Conservation (phyloP, 805 yeast species). For the Kazachstania kunashirensis region DNA sequence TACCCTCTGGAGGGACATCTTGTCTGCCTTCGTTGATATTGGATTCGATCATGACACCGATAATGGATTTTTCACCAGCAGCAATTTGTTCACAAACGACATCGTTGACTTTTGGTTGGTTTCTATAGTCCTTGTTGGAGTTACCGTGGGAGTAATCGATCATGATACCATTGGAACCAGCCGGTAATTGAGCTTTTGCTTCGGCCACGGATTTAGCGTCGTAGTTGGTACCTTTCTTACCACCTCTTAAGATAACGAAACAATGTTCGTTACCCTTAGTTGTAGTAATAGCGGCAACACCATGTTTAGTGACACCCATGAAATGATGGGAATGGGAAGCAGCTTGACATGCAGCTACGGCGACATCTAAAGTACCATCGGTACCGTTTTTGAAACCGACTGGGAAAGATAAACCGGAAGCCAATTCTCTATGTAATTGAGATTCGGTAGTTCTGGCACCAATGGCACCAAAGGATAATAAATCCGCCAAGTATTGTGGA, state of each 20-base stretch:
- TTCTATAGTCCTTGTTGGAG: conserved; percentile 85
- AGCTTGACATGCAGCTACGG: conserved; percentile 88
- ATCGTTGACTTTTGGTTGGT: conserved; percentile 88
- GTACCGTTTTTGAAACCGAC: conserved; percentile 98
- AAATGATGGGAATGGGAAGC: conserved; percentile 90
- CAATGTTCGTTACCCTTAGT: conserved; percentile 93
- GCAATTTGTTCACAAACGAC: conserved; percentile 75
- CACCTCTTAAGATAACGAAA: conserved; percentile 93
- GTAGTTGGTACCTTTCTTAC: conserved; percentile 87
- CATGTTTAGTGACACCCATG: conserved; percentile 95
- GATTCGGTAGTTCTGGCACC: conserved; percentile 99
- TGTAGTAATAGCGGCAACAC: conserved; percentile 91
- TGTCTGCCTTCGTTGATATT: conserved; percentile 89
- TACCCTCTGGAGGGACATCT: conserved; percentile 56
- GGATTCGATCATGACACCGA: conserved; percentile 95
- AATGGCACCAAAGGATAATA: conserved; percentile 90
- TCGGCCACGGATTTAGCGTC: conserved; percentile 68
- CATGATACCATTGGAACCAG: conserved; percentile 51
- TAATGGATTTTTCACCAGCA: conserved; percentile 67
- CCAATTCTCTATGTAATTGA: conserved; percentile 93
- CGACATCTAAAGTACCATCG: conserved; percentile 87
- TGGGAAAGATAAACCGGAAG: conserved; percentile 98
- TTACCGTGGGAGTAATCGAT: conserved; percentile 98
- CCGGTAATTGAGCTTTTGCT: conserved; percentile 56
- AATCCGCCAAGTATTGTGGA: conserved; percentile 89